These are phyloP conservation scores for Leishmania lainsoni DNA, from an alignment of 208 protist genomes.

Conservation along the genomic window DNA sequence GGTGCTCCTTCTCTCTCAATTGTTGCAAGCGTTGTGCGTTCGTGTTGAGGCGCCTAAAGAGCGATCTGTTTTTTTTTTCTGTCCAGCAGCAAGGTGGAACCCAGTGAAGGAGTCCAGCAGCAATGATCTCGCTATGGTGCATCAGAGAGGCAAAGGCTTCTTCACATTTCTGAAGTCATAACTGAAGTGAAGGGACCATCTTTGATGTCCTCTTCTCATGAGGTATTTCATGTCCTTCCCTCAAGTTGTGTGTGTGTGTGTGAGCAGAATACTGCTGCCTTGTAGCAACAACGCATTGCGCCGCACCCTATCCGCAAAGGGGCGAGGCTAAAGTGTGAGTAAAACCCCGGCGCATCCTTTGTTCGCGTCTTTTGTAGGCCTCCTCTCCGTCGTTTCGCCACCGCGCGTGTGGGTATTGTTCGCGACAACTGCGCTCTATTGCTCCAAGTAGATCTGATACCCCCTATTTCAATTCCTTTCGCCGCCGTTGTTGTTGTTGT, in stretches of 20 bases:
- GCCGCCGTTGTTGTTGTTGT: not conserved
- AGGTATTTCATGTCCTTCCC: not conserved
- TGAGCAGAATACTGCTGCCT: not conserved
- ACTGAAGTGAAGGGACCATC: not conserved
- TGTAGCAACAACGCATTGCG: not conserved
- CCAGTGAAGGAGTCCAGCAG: not conserved
- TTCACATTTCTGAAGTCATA: not conserved
- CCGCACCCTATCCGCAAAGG: not conserved
- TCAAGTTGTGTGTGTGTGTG: not conserved
- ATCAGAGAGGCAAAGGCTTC: not conserved
- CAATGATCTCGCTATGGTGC: not conserved
- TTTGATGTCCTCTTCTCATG: not conserved
- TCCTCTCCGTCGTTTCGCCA: not conserved
- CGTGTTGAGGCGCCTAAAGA: slow-evolving; percentile 3
- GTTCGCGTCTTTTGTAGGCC: not conserved
- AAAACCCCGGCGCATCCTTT: not conserved
- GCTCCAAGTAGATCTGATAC: not conserved
- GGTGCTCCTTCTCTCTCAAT: not conserved
- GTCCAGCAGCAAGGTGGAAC: not conserved
- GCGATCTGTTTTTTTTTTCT: not conserved
- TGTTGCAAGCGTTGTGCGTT: slow-evolving; percentile 12
- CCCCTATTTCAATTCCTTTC: not conserved
- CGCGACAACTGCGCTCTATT: not conserved
- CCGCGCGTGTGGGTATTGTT: not conserved
- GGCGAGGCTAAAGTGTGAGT: not conserved